Conservation (phyloP, 805 yeast species). For the Teunomyces barrocoloradensis region DNA sequence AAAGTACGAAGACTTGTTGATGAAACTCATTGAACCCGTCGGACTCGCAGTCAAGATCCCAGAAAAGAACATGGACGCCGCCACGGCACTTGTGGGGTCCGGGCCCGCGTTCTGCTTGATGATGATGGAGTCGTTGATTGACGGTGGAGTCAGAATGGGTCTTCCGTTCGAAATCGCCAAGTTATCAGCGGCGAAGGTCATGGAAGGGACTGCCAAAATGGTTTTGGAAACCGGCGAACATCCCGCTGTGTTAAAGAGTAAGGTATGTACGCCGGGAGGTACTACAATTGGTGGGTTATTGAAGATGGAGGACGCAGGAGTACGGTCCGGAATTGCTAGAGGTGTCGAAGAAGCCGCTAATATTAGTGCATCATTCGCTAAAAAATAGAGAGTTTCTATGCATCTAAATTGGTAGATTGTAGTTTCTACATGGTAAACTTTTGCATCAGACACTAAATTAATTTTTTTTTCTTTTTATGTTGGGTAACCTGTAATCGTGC, state of each 20-base stretch:
- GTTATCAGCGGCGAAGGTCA: constrained; percentile 86
- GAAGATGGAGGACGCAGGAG: constrained; percentile 87
- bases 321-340: constrained; percentile 81
- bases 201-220: constrained; percentile 94
- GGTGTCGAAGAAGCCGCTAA: constrained; percentile 92
- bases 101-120: constrained; percentile 93
- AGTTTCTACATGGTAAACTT: neutral
- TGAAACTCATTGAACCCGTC: constrained; percentile 57
- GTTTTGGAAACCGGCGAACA: constrained; percentile 76
- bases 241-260: constrained; percentile 83
- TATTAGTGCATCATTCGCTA: constrained; percentile 57
- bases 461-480: neutral
- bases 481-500: neutral
- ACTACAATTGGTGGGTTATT: constrained; percentile 94
- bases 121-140: constrained; percentile 88
- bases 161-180: constrained; percentile 80
- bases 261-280: constrained; percentile 96
- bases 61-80: constrained; percentile 94
- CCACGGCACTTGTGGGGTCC: constrained; percentile 91
- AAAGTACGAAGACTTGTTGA: constrained; percentile 44
- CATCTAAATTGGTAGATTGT: neutral
- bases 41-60: constrained; percentile 69
- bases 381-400: constrained; percentile 21
- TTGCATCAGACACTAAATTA: neutral
- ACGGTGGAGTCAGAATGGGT: constrained; percentile 94